Evolutionary conservation across 2,329 filamentous ascomycete genomes (phyloP).

Genomic region (Colletotrichum liaoningense): DNA sequence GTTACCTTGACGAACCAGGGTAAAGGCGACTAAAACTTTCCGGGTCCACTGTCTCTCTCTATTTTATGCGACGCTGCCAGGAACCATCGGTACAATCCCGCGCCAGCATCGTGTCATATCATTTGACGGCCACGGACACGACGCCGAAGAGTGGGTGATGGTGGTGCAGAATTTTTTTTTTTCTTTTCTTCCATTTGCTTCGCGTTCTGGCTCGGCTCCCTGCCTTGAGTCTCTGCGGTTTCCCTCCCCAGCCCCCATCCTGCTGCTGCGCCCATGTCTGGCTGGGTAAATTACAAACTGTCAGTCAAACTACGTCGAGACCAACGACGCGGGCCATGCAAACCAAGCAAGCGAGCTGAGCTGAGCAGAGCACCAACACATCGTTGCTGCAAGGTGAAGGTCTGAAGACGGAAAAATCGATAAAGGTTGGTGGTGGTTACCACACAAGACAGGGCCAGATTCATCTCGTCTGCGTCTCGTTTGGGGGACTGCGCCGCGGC

Average conservation of each 20-base stretch:
- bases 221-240: background rate
- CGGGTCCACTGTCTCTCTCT: background rate
- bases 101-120: background rate
- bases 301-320: background rate
- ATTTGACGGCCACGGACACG: background rate
- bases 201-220: background rate
- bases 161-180: background rate
- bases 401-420: background rate
- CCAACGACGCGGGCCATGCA: background rate
- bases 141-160: background rate
- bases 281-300: background rate
- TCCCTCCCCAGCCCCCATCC: no score
- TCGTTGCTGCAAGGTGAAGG: background rate
- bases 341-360: background rate
- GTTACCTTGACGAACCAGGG: background rate
- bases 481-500: background rate
- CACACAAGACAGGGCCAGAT: background rate
- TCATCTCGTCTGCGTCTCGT: background rate
- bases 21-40: background rate
- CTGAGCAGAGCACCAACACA: background rate
- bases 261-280: background rate
- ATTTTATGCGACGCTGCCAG: constrained; percentile 9
- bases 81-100: constrained; percentile 6
- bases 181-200: background rate
- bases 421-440: background rate